phyloP scores from a whole-genome alignment of 2,329 filamentous ascomycete species.

The Apiospora koreana region DNA sequence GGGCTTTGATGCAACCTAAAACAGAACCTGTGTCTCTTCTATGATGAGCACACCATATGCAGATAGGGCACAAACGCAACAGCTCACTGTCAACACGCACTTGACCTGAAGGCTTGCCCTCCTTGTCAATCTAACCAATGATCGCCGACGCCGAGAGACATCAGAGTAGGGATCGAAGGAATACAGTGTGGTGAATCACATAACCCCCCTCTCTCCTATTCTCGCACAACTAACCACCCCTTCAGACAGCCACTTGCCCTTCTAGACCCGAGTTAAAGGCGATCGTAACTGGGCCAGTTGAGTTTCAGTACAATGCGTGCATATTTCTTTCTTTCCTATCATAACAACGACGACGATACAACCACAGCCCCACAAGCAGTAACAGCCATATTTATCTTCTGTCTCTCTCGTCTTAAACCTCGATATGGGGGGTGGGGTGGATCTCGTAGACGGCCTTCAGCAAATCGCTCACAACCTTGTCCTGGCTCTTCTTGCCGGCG shows the following conservation, averaged over 20 bases:
- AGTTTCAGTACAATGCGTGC: not conserved
- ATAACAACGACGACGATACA: not conserved
- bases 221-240: not conserved
- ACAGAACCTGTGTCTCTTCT: not conserved
- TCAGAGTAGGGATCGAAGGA: not conserved
- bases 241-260: not conserved
- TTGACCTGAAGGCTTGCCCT: not conserved
- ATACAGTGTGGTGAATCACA: not conserved
- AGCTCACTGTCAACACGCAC: not conserved
- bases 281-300: not conserved
- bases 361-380: not conserved
- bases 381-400: not conserved
- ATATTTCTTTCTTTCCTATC: not conserved
- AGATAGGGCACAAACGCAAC: not conserved
- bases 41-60: not conserved
- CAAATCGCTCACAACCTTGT: conserved; percentile 79
- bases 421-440: conserved; percentile 61
- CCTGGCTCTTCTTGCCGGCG: conserved; percentile 77
- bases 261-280: not conserved
- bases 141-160: not conserved
- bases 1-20: not conserved
- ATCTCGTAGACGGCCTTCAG: conserved; percentile 84
- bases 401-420: not conserved
- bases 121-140: not conserved
- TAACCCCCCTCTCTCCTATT: not conserved